Percentiles rank a stretch among this genome's conserved stretches.
Conservation (phyloP, 192 early-diverging fungal species). For the Coemansia sp. region DNA sequence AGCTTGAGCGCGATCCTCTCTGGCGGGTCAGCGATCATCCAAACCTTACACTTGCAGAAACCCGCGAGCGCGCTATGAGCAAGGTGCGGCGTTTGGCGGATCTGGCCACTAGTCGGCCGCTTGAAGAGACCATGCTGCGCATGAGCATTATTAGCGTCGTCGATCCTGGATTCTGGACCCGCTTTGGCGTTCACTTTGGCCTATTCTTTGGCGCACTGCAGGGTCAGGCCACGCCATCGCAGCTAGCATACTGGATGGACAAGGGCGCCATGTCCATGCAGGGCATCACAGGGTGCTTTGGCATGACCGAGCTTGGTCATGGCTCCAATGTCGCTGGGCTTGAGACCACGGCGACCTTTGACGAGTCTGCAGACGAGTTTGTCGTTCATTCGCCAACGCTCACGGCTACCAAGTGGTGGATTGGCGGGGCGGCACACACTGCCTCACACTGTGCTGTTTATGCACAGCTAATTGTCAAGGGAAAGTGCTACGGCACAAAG, state of each 20-base stretch:
- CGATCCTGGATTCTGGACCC: constrained; percentile 88
- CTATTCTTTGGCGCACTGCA: constrained; percentile 85
- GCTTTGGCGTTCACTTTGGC: constrained; percentile 87
- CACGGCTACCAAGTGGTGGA: constrained; percentile 95
- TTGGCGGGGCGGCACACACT: constrained; percentile 90
- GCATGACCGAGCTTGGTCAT: constrained; percentile 91
- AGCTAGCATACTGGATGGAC: constrained; percentile 82
- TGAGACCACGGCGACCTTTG: constrained; percentile 90
- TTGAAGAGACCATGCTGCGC: constrained; percentile 66
- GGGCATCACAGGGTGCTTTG: constrained; percentile 86
- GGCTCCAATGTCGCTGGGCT: constrained; percentile 90
- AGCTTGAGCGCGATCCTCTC: constrained; percentile 81
- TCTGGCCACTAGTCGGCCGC: constrained; percentile 68
- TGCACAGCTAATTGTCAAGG: constrained; percentile 80
- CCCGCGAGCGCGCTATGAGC: constrained; percentile 82
- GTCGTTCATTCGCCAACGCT: constrained; percentile 76
- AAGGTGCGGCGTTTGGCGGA: constrained; percentile 71
- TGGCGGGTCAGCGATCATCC: constrained; percentile 78
- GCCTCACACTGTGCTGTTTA: constrained; percentile 80
- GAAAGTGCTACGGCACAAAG: constrained; percentile 80
- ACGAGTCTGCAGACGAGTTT: constrained; percentile 80
- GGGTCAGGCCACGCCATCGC: constrained; percentile 77
- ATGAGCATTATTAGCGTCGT: constrained; percentile 79
- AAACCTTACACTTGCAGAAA: constrained; percentile 70
- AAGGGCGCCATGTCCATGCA: constrained; percentile 80